Conservation (phyloP, 148 eudicot genomes). For the Arctostaphylos glauca region DNA sequence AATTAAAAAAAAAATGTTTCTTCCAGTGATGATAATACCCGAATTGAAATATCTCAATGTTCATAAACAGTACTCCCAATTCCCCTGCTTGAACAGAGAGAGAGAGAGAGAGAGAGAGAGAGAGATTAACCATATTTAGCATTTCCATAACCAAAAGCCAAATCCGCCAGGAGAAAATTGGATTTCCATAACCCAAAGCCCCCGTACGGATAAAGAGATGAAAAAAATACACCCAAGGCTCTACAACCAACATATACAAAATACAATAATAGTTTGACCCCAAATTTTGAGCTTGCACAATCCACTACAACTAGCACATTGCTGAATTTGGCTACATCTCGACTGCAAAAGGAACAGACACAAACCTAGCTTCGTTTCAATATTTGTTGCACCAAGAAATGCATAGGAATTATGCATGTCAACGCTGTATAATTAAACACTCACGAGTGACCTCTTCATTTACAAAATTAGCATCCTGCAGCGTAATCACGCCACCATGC, state of each 20-base stretch:
- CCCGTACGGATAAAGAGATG: too few relatives aligned
- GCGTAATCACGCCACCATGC: too few relatives aligned
- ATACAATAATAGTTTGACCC: constrained; percentile 6
- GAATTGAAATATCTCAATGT: too few relatives aligned
- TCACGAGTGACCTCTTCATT: constrained; percentile 15
- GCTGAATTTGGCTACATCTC: constrained; percentile 6
- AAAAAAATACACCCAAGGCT: background rate
- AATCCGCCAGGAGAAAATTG: too few relatives aligned
- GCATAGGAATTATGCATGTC: background rate
- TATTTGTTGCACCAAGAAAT: constrained; percentile 2
- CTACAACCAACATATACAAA: constrained; percentile 21
- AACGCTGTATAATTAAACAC: constrained; percentile 3
- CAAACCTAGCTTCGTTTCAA: background rate
- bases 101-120: too few relatives aligned
- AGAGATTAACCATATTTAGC: too few relatives aligned
- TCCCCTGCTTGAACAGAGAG: too few relatives aligned
- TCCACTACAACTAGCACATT: background rate
- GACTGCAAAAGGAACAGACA: constrained; percentile 9
- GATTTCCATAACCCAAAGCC: too few relatives aligned
- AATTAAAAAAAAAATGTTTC: too few relatives aligned
- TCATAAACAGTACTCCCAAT: too few relatives aligned
- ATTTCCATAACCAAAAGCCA: too few relatives aligned
- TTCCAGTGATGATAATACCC: too few relatives aligned
- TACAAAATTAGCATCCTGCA: constrained; percentile 14
- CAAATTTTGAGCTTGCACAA: background rate